phyloP scores from a whole-genome alignment of 2,329 filamentous ascomycete species.

The Neonectria magnoliae region DNA sequence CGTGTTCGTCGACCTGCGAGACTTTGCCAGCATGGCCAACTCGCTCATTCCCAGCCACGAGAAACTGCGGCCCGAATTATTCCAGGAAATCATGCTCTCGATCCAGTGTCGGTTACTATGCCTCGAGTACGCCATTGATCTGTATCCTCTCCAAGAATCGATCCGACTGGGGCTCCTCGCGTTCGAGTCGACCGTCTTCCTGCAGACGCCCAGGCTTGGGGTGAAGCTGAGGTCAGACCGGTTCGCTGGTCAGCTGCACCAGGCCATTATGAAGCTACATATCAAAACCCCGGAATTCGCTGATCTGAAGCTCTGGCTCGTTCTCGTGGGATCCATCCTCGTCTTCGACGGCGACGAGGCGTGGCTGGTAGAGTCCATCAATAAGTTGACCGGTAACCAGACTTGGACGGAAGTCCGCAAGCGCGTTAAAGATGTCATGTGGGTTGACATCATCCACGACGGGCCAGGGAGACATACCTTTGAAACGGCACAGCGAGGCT shows the following conservation, averaged over 20 bases:
- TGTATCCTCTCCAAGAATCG: slow-evolving; percentile 31
- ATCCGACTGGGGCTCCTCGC: slow-evolving; percentile 44
- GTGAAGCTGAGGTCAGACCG: slow-evolving; percentile 28
- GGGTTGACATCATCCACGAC: slow-evolving; percentile 43
- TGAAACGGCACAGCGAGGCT: slow-evolving; percentile 1
- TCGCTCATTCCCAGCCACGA: slow-evolving; percentile 22
- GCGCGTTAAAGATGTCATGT: slow-evolving; percentile 36
- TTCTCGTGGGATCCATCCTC: slow-evolving; percentile 39
- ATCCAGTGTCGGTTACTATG: slow-evolving; percentile 45
- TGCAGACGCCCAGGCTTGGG: slow-evolving; percentile 29
- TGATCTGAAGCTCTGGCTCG: slow-evolving; percentile 42
- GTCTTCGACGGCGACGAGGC: slow-evolving; percentile 33
- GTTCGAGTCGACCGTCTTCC: slow-evolving; percentile 43
- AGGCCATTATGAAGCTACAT: slow-evolving; percentile 23
- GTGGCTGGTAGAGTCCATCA: slow-evolving; percentile 37
- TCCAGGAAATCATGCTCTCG: slow-evolving; percentile 45
- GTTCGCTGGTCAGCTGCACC: slow-evolving; percentile 24
- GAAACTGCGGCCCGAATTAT: slow-evolving; percentile 42
- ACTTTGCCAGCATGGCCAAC: slow-evolving; percentile 44
- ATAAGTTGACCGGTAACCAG: slow-evolving; percentile 19
- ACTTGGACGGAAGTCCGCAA: slow-evolving; percentile 38
- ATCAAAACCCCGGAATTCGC: slow-evolving; percentile 6
- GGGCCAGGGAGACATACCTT: slow-evolving; percentile 25
- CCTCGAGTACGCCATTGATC: slow-evolving; percentile 30
- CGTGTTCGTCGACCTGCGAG: slow-evolving; percentile 43